These are phyloP conservation scores for Kazachstania kunashirensis DNA, from an alignment of 805 yeast species.

Conservation along the genomic window DNA sequence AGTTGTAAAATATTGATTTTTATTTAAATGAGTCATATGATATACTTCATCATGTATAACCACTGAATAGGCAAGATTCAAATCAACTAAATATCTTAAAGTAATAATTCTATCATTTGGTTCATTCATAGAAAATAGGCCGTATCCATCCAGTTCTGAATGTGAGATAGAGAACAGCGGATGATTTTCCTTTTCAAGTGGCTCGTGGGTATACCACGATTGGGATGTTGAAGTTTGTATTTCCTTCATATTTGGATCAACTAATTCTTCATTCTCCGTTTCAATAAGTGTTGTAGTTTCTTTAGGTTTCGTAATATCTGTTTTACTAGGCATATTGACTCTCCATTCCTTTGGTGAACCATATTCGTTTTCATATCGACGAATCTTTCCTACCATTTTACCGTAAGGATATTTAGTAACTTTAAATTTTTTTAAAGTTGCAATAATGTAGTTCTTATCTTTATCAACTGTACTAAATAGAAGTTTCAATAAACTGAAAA, in stretches of 20 bases:
- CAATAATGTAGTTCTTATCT: background rate
- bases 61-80: conserved; percentile 20
- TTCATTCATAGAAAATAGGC: conserved; percentile 17
- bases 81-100: conserved; percentile 17
- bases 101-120: conserved; percentile 22
- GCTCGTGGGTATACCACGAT: conserved; percentile 12
- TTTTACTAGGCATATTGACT: background rate
- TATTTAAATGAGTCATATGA: conserved; percentile 18
- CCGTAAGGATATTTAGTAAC: conserved; percentile 16
- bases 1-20: conserved; percentile 22
- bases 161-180: conserved; percentile 12
- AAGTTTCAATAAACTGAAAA: conserved; percentile 18
- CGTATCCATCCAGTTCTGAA: conserved; percentile 17
- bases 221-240: conserved; percentile 16
- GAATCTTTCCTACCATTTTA: conserved; percentile 16
- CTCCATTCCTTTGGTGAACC: conserved; percentile 28
- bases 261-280: conserved; percentile 7
- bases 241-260: conserved; percentile 14
- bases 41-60: conserved; percentile 24
- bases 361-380: conserved; percentile 18
- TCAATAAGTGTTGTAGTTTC: conserved; percentile 1
- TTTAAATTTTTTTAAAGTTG: conserved; percentile 11
- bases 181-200: conserved; percentile 12
- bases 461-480: conserved; percentile 10
- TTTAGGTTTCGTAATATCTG: background rate